Base-by-base conservation (phyloP, 495 filamentous ascomycete genomes). In the Lepidopterella palustris region DNA sequence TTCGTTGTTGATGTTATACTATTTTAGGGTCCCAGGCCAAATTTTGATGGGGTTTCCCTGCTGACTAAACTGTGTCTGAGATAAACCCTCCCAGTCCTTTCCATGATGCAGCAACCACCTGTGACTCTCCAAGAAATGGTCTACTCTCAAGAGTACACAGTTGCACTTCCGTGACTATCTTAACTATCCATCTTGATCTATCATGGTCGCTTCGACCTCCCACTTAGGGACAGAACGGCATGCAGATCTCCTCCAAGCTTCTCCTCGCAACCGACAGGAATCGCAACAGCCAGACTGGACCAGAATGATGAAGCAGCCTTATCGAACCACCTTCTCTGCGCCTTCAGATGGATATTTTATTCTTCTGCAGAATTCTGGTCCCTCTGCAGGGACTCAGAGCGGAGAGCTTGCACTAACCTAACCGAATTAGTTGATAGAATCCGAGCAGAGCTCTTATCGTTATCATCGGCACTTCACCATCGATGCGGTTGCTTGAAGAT, bases 381-480 rank as follows among this genome's bases (percentile, higher is more conserved):
- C 10, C 10, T 42, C 35, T 13, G 35, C 10, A 10, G 35, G 35
- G 31, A 35, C 6, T 18, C 18, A 50, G 47, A 50, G 47, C 23
- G 47, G 47, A 50, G 47, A 50, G 47, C 15, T 6, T 4, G 47
- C 23, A 13, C 24, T 24, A 5, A 50, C 26, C 47, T 50, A 50
- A 50, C 47, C 47, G 5, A 15, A 24, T 25, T 27, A 27, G 47
- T 23, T 27, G 21, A 50, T 27, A 50, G 24, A 50, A 50, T 25
- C 47, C 47, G 47, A 50, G 47, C 4, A 3, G 9, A 25, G 39
- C 39, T 27, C 47, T 50, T 50, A 50, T 50, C 47, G 47, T 50
- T 50, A 50, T 50, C 47, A 27, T 24, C 47, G 21, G 2, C 21
- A 3, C 0, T 13, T 24, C 6, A 21, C 21, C 47, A 50, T 13